Base-by-base conservation (phyloP, 1,139 yeast species). In the Suhomyces anneliseae region DNA sequence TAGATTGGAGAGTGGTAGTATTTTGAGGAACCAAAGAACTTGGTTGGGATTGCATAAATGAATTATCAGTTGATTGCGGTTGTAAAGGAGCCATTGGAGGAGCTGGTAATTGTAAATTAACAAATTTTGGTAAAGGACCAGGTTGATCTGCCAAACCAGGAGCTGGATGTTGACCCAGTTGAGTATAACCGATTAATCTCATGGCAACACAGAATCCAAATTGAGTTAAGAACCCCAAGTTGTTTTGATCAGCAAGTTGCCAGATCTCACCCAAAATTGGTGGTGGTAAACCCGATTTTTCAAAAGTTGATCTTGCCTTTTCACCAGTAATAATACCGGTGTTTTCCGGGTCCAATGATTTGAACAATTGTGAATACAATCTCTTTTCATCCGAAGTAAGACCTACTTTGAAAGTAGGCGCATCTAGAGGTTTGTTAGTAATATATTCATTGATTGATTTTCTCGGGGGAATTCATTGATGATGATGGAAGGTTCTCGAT, bases 261-360 rank as follows among this genome's bases (percentile, higher is more conserved):
- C 99, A 95, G 51, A 95, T 85, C 65, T 90, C 95, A 5, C 97
- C 97, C 44, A 93, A 73, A 35, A 81, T 72, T 15, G 83, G 76
- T 3, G 95, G 86, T 7, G 95, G 85, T 46, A 93, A 76, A 0
- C 96, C 95, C 2, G 96, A 85, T 51, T 87, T 87, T 59, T 92
- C 96, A 56, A 95, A 84, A 6, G 95, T 76, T 8, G 88, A 76
- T 55, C 95, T 80, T n/a, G 97, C 92, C 45, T 85, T 83, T 39
- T 87, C 95, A 32, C 99, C 99, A 8, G 97, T 88, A 49, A 93
- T 87, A 39, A 87, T 76, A 3, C 97, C 97, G 40, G 87, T 71
- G 40, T 79, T 78, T 56, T 88, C 95, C 2, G 85, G 80, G 65
- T 93, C 99, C 57, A 93, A 78, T 39, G 85, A 76, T 53, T 81